A percentile compares a stretch with the other conserved stretches of the same genome.
phyloP scores from a whole-genome alignment of 1,284 basidiomycete genomes.

The Prillingera fragicola region DNA sequence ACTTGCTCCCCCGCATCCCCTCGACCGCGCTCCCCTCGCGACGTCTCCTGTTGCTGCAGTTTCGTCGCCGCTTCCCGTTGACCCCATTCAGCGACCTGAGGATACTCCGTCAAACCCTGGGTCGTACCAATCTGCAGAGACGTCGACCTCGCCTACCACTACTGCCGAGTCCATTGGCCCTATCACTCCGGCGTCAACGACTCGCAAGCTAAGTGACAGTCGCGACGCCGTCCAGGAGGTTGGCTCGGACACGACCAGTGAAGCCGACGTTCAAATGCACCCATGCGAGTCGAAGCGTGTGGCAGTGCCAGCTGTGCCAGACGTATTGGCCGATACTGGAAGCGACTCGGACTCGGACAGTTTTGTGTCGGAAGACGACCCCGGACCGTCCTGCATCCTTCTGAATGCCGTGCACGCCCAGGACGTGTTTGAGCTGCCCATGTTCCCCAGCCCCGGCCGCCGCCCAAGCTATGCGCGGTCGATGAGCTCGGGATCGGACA shows the following conservation, averaged over 20 bases:
- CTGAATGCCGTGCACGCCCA: conserved; percentile 44
- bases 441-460: conserved; percentile 17
- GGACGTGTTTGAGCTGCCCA: conserved; percentile 43
- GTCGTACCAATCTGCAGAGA: conserved; percentile 24
- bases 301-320: not conserved
- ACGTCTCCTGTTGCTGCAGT: conserved; percentile 4
- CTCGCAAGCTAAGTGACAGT: not conserved
- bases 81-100: not conserved
- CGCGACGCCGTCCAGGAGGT: conserved; percentile 7
- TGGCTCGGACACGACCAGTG: not conserved
- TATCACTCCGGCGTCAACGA: conserved; percentile 3
- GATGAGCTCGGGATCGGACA: conserved; percentile 2
- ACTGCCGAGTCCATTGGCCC: conserved; percentile 13
- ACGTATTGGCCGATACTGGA: conserved; percentile 3
- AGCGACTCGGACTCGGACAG: conserved; percentile 10
- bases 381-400: conserved; percentile 37
- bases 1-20: conserved; percentile 35
- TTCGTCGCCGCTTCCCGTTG: too few species aligned
- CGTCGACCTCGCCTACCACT: conserved; percentile 12
- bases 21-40: conserved; percentile 17
- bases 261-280: conserved; percentile 42
- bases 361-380: conserved; percentile 23
- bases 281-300: conserved; percentile 38
- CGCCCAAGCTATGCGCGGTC: conserved; percentile 4
- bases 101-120: conserved; percentile 22